These are phyloP conservation scores for Clonostachys solani DNA, from an alignment of 2,329 filamentous ascomycete genomes.

Conservation along the genomic window DNA sequence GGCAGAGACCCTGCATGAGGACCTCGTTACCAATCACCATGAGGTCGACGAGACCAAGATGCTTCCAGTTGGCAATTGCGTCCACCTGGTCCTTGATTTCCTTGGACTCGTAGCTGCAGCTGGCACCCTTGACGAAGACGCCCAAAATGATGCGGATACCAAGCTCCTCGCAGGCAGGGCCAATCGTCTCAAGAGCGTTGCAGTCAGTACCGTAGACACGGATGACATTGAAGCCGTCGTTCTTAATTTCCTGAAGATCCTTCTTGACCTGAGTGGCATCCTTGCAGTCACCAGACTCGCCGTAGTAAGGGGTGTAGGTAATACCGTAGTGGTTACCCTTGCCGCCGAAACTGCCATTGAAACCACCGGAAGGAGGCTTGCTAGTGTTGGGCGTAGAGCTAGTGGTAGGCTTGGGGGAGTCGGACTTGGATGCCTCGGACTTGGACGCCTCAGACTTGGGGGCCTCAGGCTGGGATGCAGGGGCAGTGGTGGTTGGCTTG, in stretches of 20 bases:
- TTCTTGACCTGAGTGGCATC: conserved; percentile 44
- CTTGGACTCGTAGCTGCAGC: conserved; percentile 51
- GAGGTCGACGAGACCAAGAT: conserved; percentile 74
- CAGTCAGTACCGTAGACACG: conserved; percentile 95
- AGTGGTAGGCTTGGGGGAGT: conserved; percentile 8
- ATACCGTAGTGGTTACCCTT: conserved; percentile 63
- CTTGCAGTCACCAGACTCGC: conserved; percentile 60
- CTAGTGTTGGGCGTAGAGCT: conserved; percentile 4
- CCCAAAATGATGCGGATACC: conserved; percentile 81
- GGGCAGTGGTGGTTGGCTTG: conserved; percentile 9
- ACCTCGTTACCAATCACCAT: conserved; percentile 90
- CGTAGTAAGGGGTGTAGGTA: conserved; percentile 74
- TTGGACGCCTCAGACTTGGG: conserved; percentile 4
- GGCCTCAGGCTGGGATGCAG: conserved; percentile 2
- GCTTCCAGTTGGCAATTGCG: conserved; percentile 65
- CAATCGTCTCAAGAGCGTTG: conserved; percentile 72
- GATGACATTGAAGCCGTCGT: conserved; percentile 63
- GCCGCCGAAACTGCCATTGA: conserved; percentile 27
- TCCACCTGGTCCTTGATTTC: conserved; percentile 70
- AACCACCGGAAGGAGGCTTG: conserved; percentile 8
- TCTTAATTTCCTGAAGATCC: conserved; percentile 60
- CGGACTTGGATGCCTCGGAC: conserved; percentile 10
- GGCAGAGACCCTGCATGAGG: conserved; percentile 69
- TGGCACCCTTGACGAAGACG: conserved; percentile 72
- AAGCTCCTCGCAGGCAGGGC: conserved; percentile 59